phyloP scores from a whole-genome alignment of 2,329 filamentous ascomycete genomes.

The Exophiala calicioides region DNA sequence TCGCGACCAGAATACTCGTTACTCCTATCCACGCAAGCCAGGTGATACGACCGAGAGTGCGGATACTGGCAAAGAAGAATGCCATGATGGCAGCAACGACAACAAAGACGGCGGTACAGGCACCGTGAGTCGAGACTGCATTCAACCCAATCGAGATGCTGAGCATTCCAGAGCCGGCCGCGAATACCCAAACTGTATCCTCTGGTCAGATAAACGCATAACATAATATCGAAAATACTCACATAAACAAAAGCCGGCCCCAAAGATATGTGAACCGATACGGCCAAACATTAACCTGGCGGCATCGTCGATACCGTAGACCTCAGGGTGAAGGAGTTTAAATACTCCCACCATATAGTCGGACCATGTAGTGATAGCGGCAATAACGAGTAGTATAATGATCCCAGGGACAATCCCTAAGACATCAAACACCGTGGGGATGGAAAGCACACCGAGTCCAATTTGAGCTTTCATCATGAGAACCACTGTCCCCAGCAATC shows the following conservation, averaged over 20 bases:
- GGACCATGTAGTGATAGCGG: conserved; percentile 48
- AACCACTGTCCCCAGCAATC: too few relatives aligned
- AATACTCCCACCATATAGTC: conserved; percentile 20
- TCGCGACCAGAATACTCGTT: conserved; percentile 57
- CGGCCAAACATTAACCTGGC: conserved; percentile 57
- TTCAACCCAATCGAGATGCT: conserved; percentile 62
- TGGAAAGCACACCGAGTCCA: too few relatives aligned
- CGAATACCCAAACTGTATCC: conserved; percentile 3
- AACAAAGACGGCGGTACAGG: conserved; percentile 61
- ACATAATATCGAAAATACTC: conserved; percentile 42
- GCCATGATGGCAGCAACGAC: conserved; percentile 56
- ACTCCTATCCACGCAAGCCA: conserved; percentile 66
- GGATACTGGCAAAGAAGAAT: conserved; percentile 53
- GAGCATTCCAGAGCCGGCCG: conserved; percentile 60
- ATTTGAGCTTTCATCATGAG: too few relatives aligned
- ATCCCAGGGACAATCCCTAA: conserved; percentile 52
- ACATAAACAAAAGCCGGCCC: conserved; percentile 53
- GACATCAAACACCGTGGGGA: conserved; percentile 51
- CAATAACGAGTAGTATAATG: conserved; percentile 51
- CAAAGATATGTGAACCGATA: conserved; percentile 60
- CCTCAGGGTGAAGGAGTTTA: conserved; percentile 49
- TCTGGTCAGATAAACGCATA: conserved; percentile 54
- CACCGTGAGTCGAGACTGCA: conserved; percentile 58
- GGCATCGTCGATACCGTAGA: conserved; percentile 54
- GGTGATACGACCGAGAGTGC: conserved; percentile 62